phyloP scores from a whole-genome alignment of 108 stramenopile genomes.

The Mayamaea pseudoterrestris region DNA sequence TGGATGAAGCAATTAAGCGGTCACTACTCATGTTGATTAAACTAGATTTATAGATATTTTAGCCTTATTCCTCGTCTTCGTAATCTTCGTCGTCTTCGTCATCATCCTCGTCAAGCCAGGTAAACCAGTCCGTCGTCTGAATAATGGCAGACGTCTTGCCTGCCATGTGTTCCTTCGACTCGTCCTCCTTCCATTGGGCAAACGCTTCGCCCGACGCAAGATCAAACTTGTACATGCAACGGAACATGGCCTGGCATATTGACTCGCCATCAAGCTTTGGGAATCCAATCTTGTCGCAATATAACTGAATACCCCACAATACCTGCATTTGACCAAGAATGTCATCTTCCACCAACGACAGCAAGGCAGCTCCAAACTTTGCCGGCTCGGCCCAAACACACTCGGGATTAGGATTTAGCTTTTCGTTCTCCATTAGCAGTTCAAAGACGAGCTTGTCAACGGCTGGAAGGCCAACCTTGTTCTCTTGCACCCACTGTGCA shows the following conservation, averaged over 20 bases:
- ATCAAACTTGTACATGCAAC: slow-evolving; percentile 82
- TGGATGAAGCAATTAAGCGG: neutral
- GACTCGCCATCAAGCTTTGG: slow-evolving; percentile 75
- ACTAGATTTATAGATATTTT: neutral
- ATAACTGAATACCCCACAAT: slow-evolving; percentile 70
- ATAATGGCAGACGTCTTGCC: slow-evolving; percentile 70
- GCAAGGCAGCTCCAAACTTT: slow-evolving; percentile 54
- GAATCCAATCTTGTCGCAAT: slow-evolving; percentile 69
- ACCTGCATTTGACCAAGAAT: slow-evolving; percentile 58
- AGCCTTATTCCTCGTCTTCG: slow-evolving; percentile 40
- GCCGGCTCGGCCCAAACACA: slow-evolving; percentile 63
- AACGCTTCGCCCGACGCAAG: slow-evolving; percentile 68
- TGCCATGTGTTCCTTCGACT: slow-evolving; percentile 38
- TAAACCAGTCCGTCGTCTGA: slow-evolving; percentile 81
- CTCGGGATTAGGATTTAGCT: slow-evolving; percentile 52
- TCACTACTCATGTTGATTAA: no score
- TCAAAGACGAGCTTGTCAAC: slow-evolving; percentile 54
- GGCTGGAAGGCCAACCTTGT: slow-evolving; percentile 29
- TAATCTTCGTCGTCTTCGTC: slow-evolving; percentile 70
- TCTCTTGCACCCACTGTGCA: slow-evolving; percentile 44
- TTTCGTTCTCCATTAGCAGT: slow-evolving; percentile 46
- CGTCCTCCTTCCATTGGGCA: slow-evolving; percentile 76
- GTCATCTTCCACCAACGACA: slow-evolving; percentile 61
- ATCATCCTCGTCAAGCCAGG: slow-evolving; percentile 78
- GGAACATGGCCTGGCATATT: slow-evolving; percentile 74